Evolutionary conservation across 2,329 filamentous ascomycete genomes (phyloP), one percentile per base, ranked within the genome.

Genomic region (Elsinoe necatrix): DNA sequence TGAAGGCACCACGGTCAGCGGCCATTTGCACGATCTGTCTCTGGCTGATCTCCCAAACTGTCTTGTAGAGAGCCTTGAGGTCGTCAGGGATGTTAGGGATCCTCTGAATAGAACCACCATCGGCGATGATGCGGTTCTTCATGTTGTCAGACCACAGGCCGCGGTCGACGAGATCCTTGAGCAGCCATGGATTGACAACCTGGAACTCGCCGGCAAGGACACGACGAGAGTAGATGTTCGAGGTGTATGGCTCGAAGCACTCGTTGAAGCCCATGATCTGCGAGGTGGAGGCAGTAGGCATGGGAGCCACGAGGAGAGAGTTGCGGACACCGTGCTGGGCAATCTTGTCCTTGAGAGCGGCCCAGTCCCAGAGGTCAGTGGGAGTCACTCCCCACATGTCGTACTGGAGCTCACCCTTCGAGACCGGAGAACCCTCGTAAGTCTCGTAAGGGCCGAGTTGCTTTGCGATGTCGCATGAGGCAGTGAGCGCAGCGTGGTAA

Each of bases 121-220:
- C 92, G 58, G 93, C 87, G 68, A 98, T 98, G 80, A 98, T 98
- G 66, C 93, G 90, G 80, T 98, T 98, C 85, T 98, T 98, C 93
- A 98, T 98, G 77, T 90, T 89, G 75, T 98, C 92, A 48, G 92
- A 96, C 93, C 93, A 98, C 43, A 98, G 80, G 60, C 93, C 93
- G 77, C 96, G 88, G 69, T 98, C 93, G 64, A 98, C 93, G 27
- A 98, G 84, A 67, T 98, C 93, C 80, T 95, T 96, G 60, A 98
- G 83, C 61, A 98, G 77, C 93, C 93, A 98, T 54, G 93, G 93
- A 79, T 98, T 98, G 72, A 98, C 93, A 56, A 98, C 89, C 77
- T 98, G 93, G 84, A 98, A 98, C 73, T 98, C 93, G 66, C 93
- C 93, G 64, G 93, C 93, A 66, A 98, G 80, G 57, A 98, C 93